Evolutionary conservation across 75 land plant species (phyloP).

Genomic region (Sequoia sempervirens): DNA sequence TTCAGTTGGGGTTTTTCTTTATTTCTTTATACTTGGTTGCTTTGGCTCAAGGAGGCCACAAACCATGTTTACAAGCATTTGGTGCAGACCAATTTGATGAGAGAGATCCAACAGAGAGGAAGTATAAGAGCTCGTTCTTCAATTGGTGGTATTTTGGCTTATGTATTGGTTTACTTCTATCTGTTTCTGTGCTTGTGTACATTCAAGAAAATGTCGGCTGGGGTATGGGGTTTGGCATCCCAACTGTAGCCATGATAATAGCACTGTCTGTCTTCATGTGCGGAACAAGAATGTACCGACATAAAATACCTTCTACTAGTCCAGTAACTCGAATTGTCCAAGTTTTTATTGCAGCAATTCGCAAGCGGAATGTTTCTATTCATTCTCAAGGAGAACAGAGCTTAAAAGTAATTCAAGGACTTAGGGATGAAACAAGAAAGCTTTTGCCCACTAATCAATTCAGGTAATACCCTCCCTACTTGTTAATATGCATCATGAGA

Average conservation of each 20-base stretch:
- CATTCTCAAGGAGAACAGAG: constrained; percentile 3
- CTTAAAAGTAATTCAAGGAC: constrained; percentile 8
- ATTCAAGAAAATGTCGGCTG: constrained; percentile 21
- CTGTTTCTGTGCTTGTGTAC: constrained; percentile 8
- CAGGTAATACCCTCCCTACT: constrained; percentile 7
- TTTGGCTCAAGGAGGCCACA: constrained; percentile 21
- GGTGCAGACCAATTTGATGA: constrained; percentile 32
- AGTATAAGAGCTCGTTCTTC: constrained; percentile 20
- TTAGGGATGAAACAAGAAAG: constrained; percentile 12
- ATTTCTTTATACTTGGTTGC: constrained; percentile 24
- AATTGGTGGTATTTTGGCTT: constrained; percentile 32
- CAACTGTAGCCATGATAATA: constrained; percentile 21
- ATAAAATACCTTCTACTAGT: constrained; percentile 17
- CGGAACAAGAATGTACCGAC: constrained; percentile 10
- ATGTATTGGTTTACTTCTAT: not conserved
- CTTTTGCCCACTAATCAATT: constrained; percentile 22
- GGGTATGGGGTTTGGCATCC: constrained; percentile 18
- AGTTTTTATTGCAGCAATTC: constrained; percentile 20
- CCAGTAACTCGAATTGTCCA: constrained; percentile 32
- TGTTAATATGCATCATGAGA: not conserved
- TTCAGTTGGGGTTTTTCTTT: constrained; percentile 32
- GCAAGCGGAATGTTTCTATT: constrained; percentile 15
- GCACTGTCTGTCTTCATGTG: constrained; percentile 13
- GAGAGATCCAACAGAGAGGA: not conserved
- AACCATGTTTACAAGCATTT: constrained; percentile 22